phyloP scores from a whole-genome alignment of 2,329 filamentous ascomycete species.

The Penicillium crustosum region DNA sequence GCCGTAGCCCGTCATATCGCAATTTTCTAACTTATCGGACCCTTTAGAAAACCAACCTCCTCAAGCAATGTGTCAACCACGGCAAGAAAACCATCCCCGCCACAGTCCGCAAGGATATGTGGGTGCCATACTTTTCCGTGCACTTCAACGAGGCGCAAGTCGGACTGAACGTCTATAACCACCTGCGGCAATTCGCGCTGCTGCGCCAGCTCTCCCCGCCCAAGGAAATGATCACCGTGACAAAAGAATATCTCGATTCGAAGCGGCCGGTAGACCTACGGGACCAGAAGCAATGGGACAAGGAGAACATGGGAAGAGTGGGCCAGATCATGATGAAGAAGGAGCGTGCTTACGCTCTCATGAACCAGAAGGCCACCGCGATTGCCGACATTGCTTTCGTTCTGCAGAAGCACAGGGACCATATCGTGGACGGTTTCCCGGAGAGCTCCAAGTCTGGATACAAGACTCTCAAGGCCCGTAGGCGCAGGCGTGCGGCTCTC shows the following conservation, averaged over 20 bases:
- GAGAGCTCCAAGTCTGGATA: slow-evolving; percentile 32
- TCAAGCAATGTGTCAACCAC: slow-evolving; percentile 61
- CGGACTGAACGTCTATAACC: slow-evolving; percentile 57
- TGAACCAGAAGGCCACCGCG: slow-evolving; percentile 65
- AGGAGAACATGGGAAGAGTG: slow-evolving; percentile 43
- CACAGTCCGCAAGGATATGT: slow-evolving; percentile 61
- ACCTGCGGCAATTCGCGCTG: slow-evolving; percentile 60
- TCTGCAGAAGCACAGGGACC: slow-evolving; percentile 50
- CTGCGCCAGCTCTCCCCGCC: slow-evolving; percentile 58
- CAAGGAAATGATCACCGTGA: slow-evolving; percentile 44
- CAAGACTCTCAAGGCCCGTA: slow-evolving; percentile 31
- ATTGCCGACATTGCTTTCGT: slow-evolving; percentile 62
- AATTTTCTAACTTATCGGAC: slow-evolving; percentile 9
- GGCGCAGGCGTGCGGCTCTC: slow-evolving; percentile 33
- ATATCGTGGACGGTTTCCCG: slow-evolving; percentile 32
- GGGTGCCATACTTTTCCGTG: slow-evolving; percentile 60
- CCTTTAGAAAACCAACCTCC: slow-evolving; percentile 50
- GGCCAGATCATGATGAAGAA: slow-evolving; percentile 49
- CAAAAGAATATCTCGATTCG: slow-evolving; percentile 43
- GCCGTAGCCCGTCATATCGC: background rate
- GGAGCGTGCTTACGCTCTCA: slow-evolving; percentile 53
- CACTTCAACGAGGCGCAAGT: slow-evolving; percentile 52
- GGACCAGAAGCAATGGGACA: slow-evolving; percentile 43
- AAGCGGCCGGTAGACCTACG: slow-evolving; percentile 41
- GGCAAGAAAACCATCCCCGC: slow-evolving; percentile 64